Evolutionary conservation across 1,284 basidiomycete species (phyloP), one percentile per base, ranked within the genome.

Genomic region (Veloboletus limbatus): DNA sequence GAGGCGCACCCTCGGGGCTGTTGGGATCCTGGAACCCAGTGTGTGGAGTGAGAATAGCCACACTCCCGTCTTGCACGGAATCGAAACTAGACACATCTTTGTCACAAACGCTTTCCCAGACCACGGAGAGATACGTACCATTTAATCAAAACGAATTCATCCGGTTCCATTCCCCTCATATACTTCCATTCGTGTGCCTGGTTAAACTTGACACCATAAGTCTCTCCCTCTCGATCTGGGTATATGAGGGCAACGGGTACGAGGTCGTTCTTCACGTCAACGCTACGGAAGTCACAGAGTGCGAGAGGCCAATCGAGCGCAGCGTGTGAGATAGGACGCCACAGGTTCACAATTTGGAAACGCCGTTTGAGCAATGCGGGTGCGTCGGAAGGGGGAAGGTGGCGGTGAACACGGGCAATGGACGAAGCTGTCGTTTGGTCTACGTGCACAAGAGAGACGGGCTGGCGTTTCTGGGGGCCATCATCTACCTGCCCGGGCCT

Each of bases 311-410:
- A 64, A 53, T 79, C 75, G 17, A 68, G 60, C 11, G 72, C 77
- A 3, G 72, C 58, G 38, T 73, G 65, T 25, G 67, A 62, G 50
- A 81, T 71, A 2, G 78, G 78, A 16, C 76, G 67, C 79, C 79
- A 81, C 48, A 80, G 60, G 58, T 80, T 79, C 62, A 80, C 48
- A 42, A 80, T 71, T 49, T 75, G 75, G 28, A 74, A 80, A 27
- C 83, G 78, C 2, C 58, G 59, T 40, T 62, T 46, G 64, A 65
- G 49, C 39, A 58, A 9, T 16, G 43, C 41, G 0, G 72, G 72
- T 0, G 70, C 78, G 22, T 80, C 76, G 3, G 62, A 59, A 0
- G 69, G 56, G 0, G 78, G 75, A 16, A 79, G 71, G 54, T 83
- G 81, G 8, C 75, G 71, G 32, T 69, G 69, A 10, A 84, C 77